Evolutionary conservation across 2,329 filamentous ascomycete species (phyloP).

Genomic region (Arthrobotrys entomopaga): DNA sequence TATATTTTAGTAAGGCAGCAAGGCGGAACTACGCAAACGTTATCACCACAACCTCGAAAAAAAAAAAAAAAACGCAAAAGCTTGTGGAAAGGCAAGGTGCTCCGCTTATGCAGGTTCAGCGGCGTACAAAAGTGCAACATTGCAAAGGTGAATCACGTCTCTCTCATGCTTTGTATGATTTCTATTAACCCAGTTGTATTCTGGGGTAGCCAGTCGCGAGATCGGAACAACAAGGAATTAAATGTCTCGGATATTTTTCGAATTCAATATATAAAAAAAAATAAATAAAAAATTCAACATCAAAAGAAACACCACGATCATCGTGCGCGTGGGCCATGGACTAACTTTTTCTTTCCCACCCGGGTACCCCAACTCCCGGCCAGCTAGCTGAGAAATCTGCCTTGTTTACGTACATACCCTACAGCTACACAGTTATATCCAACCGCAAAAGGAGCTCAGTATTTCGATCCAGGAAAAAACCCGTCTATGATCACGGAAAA

Average conservation of each 20-base stretch:
- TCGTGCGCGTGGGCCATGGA: too few relatives aligned
- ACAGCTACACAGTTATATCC: too few relatives aligned
- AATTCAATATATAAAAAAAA: background rate
- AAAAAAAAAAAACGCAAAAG: slow-evolving; percentile 4
- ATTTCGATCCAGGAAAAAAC: slow-evolving; percentile 1
- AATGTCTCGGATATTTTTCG: background rate
- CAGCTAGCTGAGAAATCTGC: slow-evolving; percentile 31
- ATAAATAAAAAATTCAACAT: background rate
- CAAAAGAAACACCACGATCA: background rate
- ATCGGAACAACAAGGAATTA: slow-evolving; percentile 24
- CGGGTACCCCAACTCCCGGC: too few relatives aligned
- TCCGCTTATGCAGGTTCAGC: slow-evolving; percentile 38
- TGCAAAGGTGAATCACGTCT: slow-evolving; percentile 25
- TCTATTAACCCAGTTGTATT: background rate
- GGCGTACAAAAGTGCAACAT: slow-evolving; percentile 31
- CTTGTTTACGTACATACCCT: slow-evolving; percentile 43
- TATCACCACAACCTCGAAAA: background rate
- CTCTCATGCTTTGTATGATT: too few relatives aligned
- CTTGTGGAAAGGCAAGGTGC: slow-evolving; percentile 2
- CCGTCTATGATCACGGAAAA: background rate
- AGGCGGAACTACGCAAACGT: slow-evolving; percentile 22
- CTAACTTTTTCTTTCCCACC: too few relatives aligned
- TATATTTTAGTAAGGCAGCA: slow-evolving; percentile 28
- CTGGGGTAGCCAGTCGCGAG: slow-evolving; percentile 26
- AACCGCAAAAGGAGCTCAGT: too few relatives aligned